Base-by-base conservation (phyloP, 768 basidiomycete genomes). In the Panellus pusillus region DNA sequence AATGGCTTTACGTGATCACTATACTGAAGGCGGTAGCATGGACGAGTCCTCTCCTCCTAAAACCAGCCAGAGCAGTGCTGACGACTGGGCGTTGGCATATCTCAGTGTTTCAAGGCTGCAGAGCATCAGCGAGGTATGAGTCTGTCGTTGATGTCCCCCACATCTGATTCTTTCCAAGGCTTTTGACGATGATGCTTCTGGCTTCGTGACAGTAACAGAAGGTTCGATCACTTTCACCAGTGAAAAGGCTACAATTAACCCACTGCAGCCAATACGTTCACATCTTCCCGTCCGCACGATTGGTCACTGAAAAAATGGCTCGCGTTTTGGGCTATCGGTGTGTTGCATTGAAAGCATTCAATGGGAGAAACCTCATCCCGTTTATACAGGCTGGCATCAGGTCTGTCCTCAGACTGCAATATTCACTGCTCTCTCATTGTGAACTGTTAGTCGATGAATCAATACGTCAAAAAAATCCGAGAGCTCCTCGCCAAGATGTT, bases 111-210 rank as follows among this genome's bases (percentile, higher is more conserved):
- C 55, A 24, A 61, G 63, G 20, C 32, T 73, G 15, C 71, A 68
- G 24, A 61, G 60, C 8, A 60, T 75, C 35, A 60, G 63, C 20
- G 72, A 73, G 56, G 71, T 67, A 2, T 37, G 43, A 15, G 43
- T 28, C 27, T 2, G 8, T 29, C 27, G 15, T 2, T 44, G 27
- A 15, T 15, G 4, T 14, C 27, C 20, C 6, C 6, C 24, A 3
- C 24, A 24, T 24, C 24, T 6, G 24, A 24, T 24, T 24, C 24
- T 6, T 24, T 24, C 6, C 24, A 24, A 24, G 32, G 51, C 49
- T 2, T 68, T 76, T 40, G 74, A 76, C 35, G 69, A 70, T 29
- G 73, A 76, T 53, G 67, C 63, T 0, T 69, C 68, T 9, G 72
- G 73, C 0, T 74, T 68, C 41, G 55, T 74, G 9, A 71, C 47